Evolutionary conservation across 179 eudicot genomes (phyloP).

Genomic region (Camellia oleifera): DNA sequence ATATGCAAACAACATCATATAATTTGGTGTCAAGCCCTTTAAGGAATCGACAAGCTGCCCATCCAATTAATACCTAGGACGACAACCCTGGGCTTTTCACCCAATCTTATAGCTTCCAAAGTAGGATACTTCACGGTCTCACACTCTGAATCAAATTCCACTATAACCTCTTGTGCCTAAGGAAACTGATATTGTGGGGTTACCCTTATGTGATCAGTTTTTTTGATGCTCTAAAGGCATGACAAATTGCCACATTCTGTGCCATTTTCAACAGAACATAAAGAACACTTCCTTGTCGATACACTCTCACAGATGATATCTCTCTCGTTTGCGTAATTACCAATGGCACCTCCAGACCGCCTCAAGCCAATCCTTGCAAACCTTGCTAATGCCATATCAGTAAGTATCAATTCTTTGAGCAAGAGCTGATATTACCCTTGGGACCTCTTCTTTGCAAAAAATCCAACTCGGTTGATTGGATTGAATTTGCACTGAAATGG

Average conservation of each 20-base stretch:
- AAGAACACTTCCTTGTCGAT: conserved; percentile 13
- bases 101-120: conserved; percentile 64
- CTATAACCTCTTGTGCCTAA: conserved; percentile 29
- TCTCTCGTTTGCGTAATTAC: conserved; percentile 20
- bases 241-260: conserved; percentile 15
- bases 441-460: background rate
- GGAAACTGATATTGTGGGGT: conserved; percentile 36
- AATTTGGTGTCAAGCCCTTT: conserved; percentile 65
- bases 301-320: conserved; percentile 21
- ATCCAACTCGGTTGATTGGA: conserved; percentile 7
- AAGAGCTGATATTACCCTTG: background rate
- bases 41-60: conserved; percentile 83
- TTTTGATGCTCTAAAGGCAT: conserved; percentile 20
- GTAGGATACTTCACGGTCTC: conserved; percentile 41
- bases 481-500: conserved; percentile 2
- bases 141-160: conserved; percentile 34
- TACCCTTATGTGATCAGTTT: conserved; percentile 22
- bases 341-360: conserved; percentile 36
- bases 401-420: conserved; percentile 9
- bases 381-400: conserved; percentile 55
- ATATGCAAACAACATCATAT: conserved; percentile 76
- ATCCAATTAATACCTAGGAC: conserved; percentile 67
- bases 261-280: conserved; percentile 23
- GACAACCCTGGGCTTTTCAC: conserved; percentile 72
- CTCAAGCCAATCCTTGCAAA: conserved; percentile 49